Base-by-base conservation (phyloP, 257 asterid genomes). In the Nicotiana otophora region DNA sequence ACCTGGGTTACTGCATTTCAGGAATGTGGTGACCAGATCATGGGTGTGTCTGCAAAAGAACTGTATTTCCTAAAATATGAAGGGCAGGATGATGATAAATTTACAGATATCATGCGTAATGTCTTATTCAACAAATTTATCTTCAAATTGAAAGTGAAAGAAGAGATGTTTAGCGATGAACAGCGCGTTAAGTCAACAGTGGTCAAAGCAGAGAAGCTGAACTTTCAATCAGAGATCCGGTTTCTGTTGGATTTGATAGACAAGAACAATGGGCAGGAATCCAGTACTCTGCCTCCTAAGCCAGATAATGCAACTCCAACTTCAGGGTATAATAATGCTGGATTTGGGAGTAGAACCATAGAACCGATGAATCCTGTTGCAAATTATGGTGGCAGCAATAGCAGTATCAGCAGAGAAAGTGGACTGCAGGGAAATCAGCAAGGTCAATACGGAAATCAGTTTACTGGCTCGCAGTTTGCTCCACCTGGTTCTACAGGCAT, bases 1-100 rank as follows among this genome's bases (percentile, higher is more conserved):
- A 90, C 97, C 30, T 92, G 94, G 94, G 98, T 89, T 36, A 95
- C 99, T 79, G 97, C 97, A 26, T 95, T 95, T 87, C 97, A 95
- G 87, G 99, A 92, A 90, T 86, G 87, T 48, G 99, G 97, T 70
- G 95, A 85, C 84, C 97, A 92, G 86, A 90, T 95, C 81, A 89
- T 96, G 86, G 98, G 98, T n/a, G 42, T 86, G 7, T 70, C 99
- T 54, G 99, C 99, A 46, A 94, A 94, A 82, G 95, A 91, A n/a
- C 78, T 96, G 89, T 89, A 93, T 84, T 83, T 53, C 81, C 20
- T 94, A 86, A 96, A 92, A 88, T 65, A 89, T 48, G 97, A 93
- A 86, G 97, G 92, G 86, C 97, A 91, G 78, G 98, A 93, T 12
- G 98, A 93, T 31, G 98, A 94, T 10, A 86, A 87, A 79, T 91